Base-by-base conservation (phyloP, 306 rosid genomes). In the Inga laurina region DNA sequence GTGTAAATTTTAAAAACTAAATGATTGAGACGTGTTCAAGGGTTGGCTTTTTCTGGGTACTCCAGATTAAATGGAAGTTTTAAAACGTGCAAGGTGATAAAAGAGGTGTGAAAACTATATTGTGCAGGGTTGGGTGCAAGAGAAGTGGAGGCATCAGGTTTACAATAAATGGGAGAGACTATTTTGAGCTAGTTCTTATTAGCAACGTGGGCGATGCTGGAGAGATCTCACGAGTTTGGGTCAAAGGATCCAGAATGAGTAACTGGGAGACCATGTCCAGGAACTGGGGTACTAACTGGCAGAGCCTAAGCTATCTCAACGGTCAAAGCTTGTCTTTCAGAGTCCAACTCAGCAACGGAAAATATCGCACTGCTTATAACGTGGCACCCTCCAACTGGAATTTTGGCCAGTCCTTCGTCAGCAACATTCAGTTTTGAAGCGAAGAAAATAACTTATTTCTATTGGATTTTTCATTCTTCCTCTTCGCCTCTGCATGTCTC, bases 271-370 rank as follows among this genome's bases (percentile, higher is more conserved):
- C 86, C 51, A 91, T 91, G 92, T 82, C 92, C 76, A 84, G 91
- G 83, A 87, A 84, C 24, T 87, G 94, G 94, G 92, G 92, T 2
- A 54, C 46, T 32, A 91, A 91, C 24, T 89, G 94, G 94, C 92
- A 84, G 49, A 91, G 92, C 85, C 81, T 68, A 19, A 79, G 84
- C 65, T 89, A 84, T 84, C 85, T 82, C n/a, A 91, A 91, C 3
- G 90, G 92, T 72, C 94, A 89, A 66, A 84, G 88, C 81, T 65
- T 91, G 82, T 91, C 94, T 10, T 91, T 91, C 67, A 87, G 86
- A 79, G 69, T 91, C 22, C 91, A 87, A 89, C 82, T 82, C 81
- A 82, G 79, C 61, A 72, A 78, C 52, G 91, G 92, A 78, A 82
- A 1, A 30, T 85, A 21, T 45, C 74, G 48, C 44, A 86, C 87